phyloP scores from a whole-genome alignment of 1,284 basidiomycete genomes.

The Wallemia mellicola region DNA sequence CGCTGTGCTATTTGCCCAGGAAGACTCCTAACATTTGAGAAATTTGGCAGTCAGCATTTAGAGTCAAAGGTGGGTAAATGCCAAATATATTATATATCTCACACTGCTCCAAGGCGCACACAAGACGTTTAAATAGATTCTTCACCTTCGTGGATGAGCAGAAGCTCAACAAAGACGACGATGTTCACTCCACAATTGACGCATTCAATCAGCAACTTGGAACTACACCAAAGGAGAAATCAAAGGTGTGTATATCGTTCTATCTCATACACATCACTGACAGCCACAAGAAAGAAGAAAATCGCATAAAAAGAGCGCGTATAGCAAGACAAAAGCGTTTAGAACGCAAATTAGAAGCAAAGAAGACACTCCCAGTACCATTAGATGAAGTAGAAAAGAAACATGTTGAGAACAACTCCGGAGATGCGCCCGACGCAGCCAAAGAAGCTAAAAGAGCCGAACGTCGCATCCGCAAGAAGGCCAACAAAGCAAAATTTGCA shows the following conservation, averaged over 20 bases:
- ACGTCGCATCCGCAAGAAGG: not conserved
- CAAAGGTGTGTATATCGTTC: not conserved
- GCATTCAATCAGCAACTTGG: not conserved
- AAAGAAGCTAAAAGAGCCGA: not conserved
- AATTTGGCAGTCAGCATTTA: not conserved
- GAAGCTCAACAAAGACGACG: not conserved
- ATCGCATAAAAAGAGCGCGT: not conserved
- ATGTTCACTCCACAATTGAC: not conserved
- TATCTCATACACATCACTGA: not conserved
- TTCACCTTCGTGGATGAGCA: not conserved
- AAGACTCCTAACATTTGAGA: not conserved
- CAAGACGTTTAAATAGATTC: not conserved
- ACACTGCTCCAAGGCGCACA: not conserved
- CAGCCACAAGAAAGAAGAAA: not conserved
- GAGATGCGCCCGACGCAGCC: not conserved
- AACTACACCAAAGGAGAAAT: not conserved
- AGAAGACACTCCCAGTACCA: not conserved
- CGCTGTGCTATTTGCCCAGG: not conserved
- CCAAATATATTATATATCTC: not conserved
- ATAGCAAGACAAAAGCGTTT: not conserved
- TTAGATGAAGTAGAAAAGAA: not conserved
- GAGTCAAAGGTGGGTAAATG: not conserved
- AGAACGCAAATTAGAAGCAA: not conserved
- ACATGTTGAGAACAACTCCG: not conserved
- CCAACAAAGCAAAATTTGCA: not conserved